Evolutionary conservation across 768 basidiomycete genomes (phyloP), one percentile per base, ranked within the genome.

Genomic region (Russula earlei): DNA sequence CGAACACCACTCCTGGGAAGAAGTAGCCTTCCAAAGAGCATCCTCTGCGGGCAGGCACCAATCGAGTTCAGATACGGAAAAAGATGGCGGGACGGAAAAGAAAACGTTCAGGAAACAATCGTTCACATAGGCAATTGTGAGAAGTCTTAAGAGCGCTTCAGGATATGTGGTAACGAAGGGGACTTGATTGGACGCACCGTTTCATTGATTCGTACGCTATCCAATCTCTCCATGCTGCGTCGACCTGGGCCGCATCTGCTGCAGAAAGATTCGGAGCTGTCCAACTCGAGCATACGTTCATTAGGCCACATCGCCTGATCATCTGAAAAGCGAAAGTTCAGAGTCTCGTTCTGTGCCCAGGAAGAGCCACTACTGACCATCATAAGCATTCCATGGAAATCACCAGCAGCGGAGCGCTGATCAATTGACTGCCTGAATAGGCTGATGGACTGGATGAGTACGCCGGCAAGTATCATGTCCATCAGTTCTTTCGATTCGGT

Each of bases 371-470:
- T 27, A 70, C 74, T 63, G 58, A 77, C 80, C 72, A 72, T 75
- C 51, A 78, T 72, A 40, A 83, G 74, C 72, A 76, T 76, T 48
- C 74, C 73, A 66, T 75, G 81, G 65, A 76, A 81, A 24, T 73
- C 65, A 55, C 68, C 75, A 50, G 74, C 75, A 53, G 69, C 69
- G 36, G 67, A 70, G 62, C 74, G 68, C 56, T 75, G 71, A 52
- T 75, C 73, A 51, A 66, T 60, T 52, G 70, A 74, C 67, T 75
- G 74, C 60, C 73, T 76, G 62, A 73, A 75, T 15, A 75, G 67
- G 43, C 77, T 77, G 65, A 75, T 77, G n/a, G 73, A 77, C 66
- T 76, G 77, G 11, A 76, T 67, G 36, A 79, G 69, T 25, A 75
- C 71, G 47, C 71, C 72, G 29, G 75, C 69, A 31, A 77, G 66